These are phyloP conservation scores for Neoboletus magnificus DNA, from an alignment of 768 basidiomycete genomes.

Conservation along the genomic window DNA sequence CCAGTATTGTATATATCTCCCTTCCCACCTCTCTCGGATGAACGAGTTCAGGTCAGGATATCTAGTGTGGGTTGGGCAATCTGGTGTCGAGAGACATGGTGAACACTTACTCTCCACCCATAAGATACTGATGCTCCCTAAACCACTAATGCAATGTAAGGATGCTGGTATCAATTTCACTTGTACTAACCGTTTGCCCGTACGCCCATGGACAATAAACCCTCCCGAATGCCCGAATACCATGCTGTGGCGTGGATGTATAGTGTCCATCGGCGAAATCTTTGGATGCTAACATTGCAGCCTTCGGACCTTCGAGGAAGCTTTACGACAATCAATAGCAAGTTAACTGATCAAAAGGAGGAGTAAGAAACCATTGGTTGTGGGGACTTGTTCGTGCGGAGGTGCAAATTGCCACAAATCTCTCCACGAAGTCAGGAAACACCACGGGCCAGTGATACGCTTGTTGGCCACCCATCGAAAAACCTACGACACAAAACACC, in stretches of 20 bases:
- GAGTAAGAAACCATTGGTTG: slow-evolving; percentile 44
- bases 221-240: slow-evolving; percentile 55
- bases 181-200: slow-evolving; percentile 46
- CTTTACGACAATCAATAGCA: slow-evolving; percentile 28
- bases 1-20: slow-evolving; percentile 41
- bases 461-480: slow-evolving; percentile 61
- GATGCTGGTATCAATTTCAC: neutral
- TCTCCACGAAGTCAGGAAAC: slow-evolving; percentile 54
- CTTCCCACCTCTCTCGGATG: slow-evolving; percentile 51
- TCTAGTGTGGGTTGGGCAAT: slow-evolving; percentile 22
- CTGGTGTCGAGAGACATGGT: neutral
- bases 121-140: slow-evolving; percentile 44
- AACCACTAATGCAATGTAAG: slow-evolving; percentile 45
- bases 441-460: slow-evolving; percentile 59
- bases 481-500: slow-evolving; percentile 38
- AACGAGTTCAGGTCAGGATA: slow-evolving; percentile 49
- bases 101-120: slow-evolving; percentile 38
- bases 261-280: slow-evolving; percentile 57
- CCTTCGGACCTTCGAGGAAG: slow-evolving; percentile 59
- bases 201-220: slow-evolving; percentile 61
- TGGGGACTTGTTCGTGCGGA: slow-evolving; percentile 56
- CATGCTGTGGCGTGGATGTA: slow-evolving; percentile 43
- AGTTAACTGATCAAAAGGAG: neutral
- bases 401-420: slow-evolving; percentile 45
- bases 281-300: slow-evolving; percentile 50